A percentile compares a stretch with the other conserved stretches of the same genome.
phyloP scores from a whole-genome alignment of 805 yeast species.

The Yarrowia hollandica region DNA sequence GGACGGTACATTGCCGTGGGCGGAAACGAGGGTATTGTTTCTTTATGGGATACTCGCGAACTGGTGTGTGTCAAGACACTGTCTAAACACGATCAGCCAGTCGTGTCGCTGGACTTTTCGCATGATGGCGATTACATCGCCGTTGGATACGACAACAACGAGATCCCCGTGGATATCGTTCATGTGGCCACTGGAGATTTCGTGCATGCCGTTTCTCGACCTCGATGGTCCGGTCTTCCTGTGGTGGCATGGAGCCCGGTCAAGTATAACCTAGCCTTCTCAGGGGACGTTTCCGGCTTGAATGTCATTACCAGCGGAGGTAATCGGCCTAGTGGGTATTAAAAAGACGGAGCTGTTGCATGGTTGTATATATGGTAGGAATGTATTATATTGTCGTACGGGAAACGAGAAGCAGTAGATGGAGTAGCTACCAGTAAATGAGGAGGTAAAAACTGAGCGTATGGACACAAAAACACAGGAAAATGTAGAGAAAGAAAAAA shows the following conservation, averaged over 20 bases:
- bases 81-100: constrained; percentile 44
- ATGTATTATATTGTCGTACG: too few relatives aligned
- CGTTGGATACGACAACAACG: constrained; percentile 47
- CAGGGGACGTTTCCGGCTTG: constrained; percentile 34
- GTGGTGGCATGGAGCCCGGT: constrained; percentile 42
- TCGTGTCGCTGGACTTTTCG: constrained; percentile 45
- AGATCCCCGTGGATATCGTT: constrained; percentile 45
- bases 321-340: constrained; percentile 8
- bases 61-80: constrained; percentile 46
- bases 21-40: constrained; percentile 56
- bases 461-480: too few relatives aligned
- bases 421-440: too few relatives aligned
- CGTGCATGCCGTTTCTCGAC: constrained; percentile 33
- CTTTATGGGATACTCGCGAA: constrained; percentile 50
- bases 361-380: too few relatives aligned
- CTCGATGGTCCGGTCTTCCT: constrained; percentile 37
- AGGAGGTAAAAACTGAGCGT: too few relatives aligned
- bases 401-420: too few relatives aligned
- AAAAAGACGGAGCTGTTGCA: too few relatives aligned
- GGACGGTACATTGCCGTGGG: constrained; percentile 56
- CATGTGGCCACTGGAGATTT: constrained; percentile 41
- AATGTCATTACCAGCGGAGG: constrained; percentile 12
- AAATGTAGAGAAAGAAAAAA: too few relatives aligned
- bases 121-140: constrained; percentile 52
- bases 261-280: constrained; percentile 36